phyloP scores from a whole-genome alignment of 345 rosid species.

The Noccaea bulbosa region DNA sequence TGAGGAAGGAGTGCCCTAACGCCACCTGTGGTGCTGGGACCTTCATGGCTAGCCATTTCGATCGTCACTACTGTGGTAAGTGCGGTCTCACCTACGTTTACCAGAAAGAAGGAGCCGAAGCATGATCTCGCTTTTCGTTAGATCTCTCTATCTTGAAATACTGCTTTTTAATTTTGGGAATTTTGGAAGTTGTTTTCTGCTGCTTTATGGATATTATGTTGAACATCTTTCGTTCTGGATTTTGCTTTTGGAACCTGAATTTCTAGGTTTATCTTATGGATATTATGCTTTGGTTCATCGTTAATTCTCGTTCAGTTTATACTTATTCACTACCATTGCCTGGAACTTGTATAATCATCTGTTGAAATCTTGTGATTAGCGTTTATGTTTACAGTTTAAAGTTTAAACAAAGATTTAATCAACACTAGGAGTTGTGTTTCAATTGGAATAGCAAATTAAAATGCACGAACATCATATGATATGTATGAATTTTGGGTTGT shows the following conservation, averaged over 20 bases:
- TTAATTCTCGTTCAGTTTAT: not conserved
- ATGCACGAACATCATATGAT: no score
- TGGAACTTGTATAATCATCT: no score
- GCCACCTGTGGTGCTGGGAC: conserved; percentile 70
- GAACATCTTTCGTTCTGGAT: conserved; percentile 27
- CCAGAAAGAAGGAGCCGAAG: conserved; percentile 67
- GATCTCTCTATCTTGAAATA: conserved; percentile 19
- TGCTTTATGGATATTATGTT: conserved; percentile 27
- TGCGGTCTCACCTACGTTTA: conserved; percentile 71
- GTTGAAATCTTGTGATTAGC: no score
- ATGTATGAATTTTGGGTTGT: no score
- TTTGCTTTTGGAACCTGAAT: not conserved
- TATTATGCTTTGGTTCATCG: conserved; percentile 1
- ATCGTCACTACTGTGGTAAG: conserved; percentile 77
- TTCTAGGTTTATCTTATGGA: conserved; percentile 14
- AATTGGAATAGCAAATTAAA: no score
- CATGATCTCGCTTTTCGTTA: conserved; percentile 17
- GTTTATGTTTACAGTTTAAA: no score
- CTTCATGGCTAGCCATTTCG: conserved; percentile 75
- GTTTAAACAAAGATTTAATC: no score
- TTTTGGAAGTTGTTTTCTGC: not conserved
- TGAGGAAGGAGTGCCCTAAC: conserved; percentile 73
- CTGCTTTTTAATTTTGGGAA: not conserved
- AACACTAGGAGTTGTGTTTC: no score
- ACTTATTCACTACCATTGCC: not conserved